phyloP scores from a whole-genome alignment of 225 moss, liverwort and hornwort genomes.

The Physcomitrium patens region DNA sequence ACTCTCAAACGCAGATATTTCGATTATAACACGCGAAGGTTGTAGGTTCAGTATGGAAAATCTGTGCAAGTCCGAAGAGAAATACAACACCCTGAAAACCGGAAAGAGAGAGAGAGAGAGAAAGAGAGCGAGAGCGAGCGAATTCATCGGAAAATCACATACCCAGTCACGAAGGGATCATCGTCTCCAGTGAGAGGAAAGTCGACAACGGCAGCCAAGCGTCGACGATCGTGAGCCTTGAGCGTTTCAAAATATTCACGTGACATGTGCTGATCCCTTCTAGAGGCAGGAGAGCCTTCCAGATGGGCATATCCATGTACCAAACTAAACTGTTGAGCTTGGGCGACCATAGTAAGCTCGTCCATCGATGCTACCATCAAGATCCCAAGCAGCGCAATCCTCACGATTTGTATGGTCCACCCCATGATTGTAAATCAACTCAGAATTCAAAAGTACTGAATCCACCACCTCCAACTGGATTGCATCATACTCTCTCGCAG shows the following conservation, averaged over 20 bases:
- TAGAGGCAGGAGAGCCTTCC: constrained; percentile 27
- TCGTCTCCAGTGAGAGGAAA: constrained; percentile 63
- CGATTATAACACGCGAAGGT: background rate
- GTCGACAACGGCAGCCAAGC: constrained; percentile 43
- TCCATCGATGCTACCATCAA: background rate
- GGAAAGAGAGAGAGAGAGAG: background rate
- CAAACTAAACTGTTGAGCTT: constrained; percentile 35
- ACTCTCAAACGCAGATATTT: too few relatives aligned
- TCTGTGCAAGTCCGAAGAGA: too few relatives aligned
- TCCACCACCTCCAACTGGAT: too few relatives aligned
- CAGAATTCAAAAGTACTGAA: too few relatives aligned
- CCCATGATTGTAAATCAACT: background rate
- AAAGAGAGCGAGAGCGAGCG: background rate
- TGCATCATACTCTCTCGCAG: too few relatives aligned
- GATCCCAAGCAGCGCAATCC: constrained; percentile 6
- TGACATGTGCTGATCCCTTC: constrained; percentile 33
- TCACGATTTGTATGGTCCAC: background rate
- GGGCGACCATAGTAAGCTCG: background rate
- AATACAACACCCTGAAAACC: background rate
- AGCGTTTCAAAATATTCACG: constrained; percentile 46
- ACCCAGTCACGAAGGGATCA: constrained; percentile 31
- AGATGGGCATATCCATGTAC: constrained; percentile 31
- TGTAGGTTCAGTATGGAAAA: background rate
- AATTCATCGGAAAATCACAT: constrained; percentile 5
- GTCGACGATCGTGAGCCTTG: constrained; percentile 53